A percentile compares a stretch with the other conserved stretches of the same genome.
Conservation (phyloP, 768 basidiomycete genomes). For the Cystofilobasidium macerans region DNA sequence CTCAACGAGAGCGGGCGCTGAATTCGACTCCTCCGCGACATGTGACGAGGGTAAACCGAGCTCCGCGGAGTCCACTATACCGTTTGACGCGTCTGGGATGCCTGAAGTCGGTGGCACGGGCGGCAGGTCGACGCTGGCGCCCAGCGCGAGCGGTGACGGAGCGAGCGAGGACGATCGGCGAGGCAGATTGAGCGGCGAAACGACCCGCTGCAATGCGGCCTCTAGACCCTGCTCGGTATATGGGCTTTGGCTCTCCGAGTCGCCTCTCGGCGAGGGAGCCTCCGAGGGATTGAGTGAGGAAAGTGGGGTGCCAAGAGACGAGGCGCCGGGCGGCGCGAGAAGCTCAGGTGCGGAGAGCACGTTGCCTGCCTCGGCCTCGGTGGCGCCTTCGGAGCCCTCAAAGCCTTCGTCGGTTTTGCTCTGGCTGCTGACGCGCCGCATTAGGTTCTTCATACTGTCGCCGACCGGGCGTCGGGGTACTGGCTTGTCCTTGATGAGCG, state of each 20-base stretch:
- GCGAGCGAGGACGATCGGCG: neutral
- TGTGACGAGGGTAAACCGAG: too few relatives aligned
- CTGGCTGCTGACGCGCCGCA: constrained; percentile 22
- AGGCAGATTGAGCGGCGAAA: neutral
- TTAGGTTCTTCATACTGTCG: constrained; percentile 18
- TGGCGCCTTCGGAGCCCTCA: neutral
- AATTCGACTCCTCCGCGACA: too few relatives aligned
- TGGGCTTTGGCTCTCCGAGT: neutral
- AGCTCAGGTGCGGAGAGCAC: neutral
- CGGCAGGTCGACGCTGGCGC: neutral
- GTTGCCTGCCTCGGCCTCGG: neutral
- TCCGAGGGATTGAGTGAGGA: neutral
- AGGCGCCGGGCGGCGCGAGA: neutral
- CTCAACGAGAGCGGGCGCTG: too few relatives aligned
- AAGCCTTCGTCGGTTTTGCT: neutral
- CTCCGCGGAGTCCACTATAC: too few relatives aligned
- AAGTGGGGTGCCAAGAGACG: neutral
- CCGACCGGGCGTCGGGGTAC: constrained; percentile 35
- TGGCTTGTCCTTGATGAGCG: constrained; percentile 70
- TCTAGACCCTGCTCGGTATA: neutral
- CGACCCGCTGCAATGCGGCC: neutral
- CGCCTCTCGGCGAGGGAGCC: neutral
- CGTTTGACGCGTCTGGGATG: neutral
- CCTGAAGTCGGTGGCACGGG: neutral
- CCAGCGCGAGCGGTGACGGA: neutral